Conservation (phyloP, 192 early-diverging fungal genomes). For the Nowakowskiella sp. region DNA sequence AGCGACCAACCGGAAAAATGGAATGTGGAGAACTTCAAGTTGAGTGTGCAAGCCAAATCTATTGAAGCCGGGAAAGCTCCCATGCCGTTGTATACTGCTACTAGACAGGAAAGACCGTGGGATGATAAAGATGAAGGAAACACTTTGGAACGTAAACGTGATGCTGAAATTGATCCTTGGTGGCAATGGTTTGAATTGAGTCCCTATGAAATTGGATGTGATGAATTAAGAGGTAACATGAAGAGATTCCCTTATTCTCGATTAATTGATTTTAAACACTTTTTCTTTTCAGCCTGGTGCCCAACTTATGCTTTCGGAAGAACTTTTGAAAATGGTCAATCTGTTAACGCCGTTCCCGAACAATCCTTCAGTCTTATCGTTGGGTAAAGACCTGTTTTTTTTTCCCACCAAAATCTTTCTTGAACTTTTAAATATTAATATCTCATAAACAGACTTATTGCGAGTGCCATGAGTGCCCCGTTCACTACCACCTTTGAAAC, state of each 20-base stretch:
- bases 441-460: conserved; percentile 29
- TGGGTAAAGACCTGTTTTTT: conserved; percentile 45
- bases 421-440: conserved; percentile 33
- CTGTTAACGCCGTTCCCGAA: conserved; percentile 57
- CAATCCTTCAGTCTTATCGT: conserved; percentile 56
- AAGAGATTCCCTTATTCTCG: neutral
- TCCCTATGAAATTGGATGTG: conserved; percentile 71
- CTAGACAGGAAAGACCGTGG: conserved; percentile 50
- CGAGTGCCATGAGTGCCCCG: conserved; percentile 16
- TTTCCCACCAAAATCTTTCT: too few relatives aligned
- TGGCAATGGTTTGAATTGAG: conserved; percentile 81
- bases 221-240: conserved; percentile 52
- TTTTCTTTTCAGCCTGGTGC: conserved; percentile 46
- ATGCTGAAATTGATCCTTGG: conserved; percentile 28
- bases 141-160: conserved; percentile 8
- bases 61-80: conserved; percentile 53
- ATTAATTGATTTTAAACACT: neutral
- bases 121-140: conserved; percentile 1
- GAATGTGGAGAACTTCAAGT: conserved; percentile 40
- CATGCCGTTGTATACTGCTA: conserved; percentile 71
- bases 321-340: conserved; percentile 54
- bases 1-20: conserved; percentile 29
- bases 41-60: conserved; percentile 42
- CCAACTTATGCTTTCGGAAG: conserved; percentile 74
- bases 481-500: conserved; percentile 27